phyloP scores from a whole-genome alignment of 2,329 filamentous ascomycete species.

The Pseudogymnoascus sp. region DNA sequence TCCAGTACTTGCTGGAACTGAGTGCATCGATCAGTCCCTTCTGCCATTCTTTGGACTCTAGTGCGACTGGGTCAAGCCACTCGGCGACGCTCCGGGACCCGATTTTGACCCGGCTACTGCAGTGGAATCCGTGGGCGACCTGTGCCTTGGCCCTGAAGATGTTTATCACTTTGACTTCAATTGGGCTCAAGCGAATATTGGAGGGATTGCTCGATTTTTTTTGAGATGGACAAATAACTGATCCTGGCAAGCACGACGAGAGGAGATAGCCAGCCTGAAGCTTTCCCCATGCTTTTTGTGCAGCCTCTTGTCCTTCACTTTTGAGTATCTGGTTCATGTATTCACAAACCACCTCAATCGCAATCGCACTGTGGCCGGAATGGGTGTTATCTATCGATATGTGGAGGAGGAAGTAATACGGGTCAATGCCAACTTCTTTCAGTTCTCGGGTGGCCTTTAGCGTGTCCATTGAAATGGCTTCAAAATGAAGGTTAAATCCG shows the following conservation, averaged over 20 bases:
- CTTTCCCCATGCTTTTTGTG: slow-evolving; percentile 31
- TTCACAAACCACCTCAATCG: slow-evolving; percentile 29
- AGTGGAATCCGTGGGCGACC: slow-evolving; percentile 34
- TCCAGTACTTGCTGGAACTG: slow-evolving; percentile 32
- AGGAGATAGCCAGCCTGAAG: slow-evolving; percentile 37
- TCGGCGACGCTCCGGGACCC: slow-evolving; percentile 31
- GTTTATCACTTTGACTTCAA: slow-evolving; percentile 20
- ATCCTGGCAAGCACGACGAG: slow-evolving; percentile 9
- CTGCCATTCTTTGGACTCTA: slow-evolving; percentile 27
- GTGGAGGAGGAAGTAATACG: slow-evolving; percentile 43
- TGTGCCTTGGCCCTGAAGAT: slow-evolving; percentile 33
- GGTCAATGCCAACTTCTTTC: slow-evolving; percentile 33
- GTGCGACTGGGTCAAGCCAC: slow-evolving; percentile 33
- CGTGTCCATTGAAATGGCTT: slow-evolving; percentile 33
- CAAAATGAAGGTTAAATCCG: slow-evolving; percentile 43
- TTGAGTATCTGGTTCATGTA: slow-evolving; percentile 30
- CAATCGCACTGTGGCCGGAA: slow-evolving; percentile 41
- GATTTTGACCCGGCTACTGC: slow-evolving; percentile 31
- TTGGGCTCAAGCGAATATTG: slow-evolving; percentile 11
- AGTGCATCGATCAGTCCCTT: slow-evolving; percentile 31
- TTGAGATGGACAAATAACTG: slow-evolving; percentile 21
- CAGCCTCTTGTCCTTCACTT: slow-evolving; percentile 24
- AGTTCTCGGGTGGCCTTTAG: slow-evolving; percentile 36
- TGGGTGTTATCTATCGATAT: slow-evolving; percentile 42
- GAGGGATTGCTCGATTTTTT: background rate